Percentiles rank a stretch among this genome's conserved stretches.
Conservation (phyloP, 306 rosid species). For the Rosa chinensis region DNA sequence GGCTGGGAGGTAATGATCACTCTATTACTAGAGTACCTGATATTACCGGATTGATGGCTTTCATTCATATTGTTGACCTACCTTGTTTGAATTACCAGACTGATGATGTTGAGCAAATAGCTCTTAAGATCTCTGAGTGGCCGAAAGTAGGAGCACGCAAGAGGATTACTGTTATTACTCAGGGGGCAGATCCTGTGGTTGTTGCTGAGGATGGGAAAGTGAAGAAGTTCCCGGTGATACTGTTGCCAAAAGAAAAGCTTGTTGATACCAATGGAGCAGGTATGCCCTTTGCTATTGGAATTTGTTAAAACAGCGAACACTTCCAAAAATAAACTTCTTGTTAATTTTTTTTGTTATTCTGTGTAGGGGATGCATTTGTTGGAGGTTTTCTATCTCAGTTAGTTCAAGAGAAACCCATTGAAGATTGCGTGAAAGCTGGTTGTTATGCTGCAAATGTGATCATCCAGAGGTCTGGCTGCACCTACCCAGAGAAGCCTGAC, state of each 20-base stretch:
- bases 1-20: constrained; percentile 77
- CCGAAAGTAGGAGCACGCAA: constrained; percentile 79
- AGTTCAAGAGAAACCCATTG: constrained; percentile 69
- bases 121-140: constrained; percentile 74
- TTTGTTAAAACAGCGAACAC: background rate
- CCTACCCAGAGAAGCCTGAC: constrained; percentile 90
- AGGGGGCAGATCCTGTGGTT: constrained; percentile 89
- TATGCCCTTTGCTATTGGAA: constrained; percentile 9
- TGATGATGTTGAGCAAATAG: constrained; percentile 84
- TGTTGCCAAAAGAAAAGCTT: constrained; percentile 80
- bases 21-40: background rate
- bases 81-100: constrained; percentile 42
- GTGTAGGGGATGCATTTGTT: constrained; percentile 88
- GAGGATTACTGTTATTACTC: constrained; percentile 92
- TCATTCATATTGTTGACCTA: background rate
- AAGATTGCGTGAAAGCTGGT: constrained; percentile 84
- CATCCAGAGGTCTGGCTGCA: constrained; percentile 94
- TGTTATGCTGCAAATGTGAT: constrained; percentile 81
- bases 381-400: constrained; percentile 91
- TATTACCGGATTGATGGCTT: background rate
- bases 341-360: background rate
- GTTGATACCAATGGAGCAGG: constrained; percentile 98
- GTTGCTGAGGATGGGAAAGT: constrained; percentile 93
- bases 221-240: constrained; percentile 62
- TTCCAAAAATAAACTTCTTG: background rate